These are phyloP conservation scores for Eudorina sp. DNA, from an alignment of 139 green algal genomes.

Conservation along the genomic window DNA sequence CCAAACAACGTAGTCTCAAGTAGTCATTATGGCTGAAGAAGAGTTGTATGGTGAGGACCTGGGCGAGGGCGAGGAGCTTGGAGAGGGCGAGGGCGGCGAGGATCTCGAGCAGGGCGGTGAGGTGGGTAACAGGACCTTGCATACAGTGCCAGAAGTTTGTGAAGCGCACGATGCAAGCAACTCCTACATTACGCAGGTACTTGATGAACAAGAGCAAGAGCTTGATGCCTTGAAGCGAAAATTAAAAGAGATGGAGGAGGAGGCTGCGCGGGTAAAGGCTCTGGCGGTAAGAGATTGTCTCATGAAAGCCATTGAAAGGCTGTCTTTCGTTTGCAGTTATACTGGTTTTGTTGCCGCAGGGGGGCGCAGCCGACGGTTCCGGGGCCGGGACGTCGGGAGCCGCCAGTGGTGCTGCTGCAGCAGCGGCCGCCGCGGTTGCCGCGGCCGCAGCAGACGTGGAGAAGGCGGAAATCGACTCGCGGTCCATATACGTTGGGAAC, in stretches of 20 bases:
- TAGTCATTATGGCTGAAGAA: conserved; percentile 25
- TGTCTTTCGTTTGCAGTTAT: background rate
- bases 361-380: background rate
- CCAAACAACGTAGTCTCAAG: too few relatives aligned
- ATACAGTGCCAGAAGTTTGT: too few relatives aligned
- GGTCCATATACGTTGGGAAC: conserved; percentile 94
- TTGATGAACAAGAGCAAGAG: conserved; percentile 72
- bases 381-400: conserved; percentile 2
- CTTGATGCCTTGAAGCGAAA: conserved; percentile 91
- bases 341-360: conserved; percentile 1
- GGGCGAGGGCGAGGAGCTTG: conserved; percentile 43
- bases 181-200: background rate
- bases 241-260: conserved; percentile 94
- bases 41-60: conserved; percentile 47
- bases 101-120: conserved; percentile 24
- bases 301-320: too few relatives aligned
- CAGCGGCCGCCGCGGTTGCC: conserved; percentile 22
- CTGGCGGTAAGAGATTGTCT: conserved; percentile 83
- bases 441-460: conserved; percentile 50
- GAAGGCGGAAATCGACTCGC: conserved; percentile 89
- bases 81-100: conserved; percentile 23
- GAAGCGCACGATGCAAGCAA: background rate
- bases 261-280: conserved; percentile 87
- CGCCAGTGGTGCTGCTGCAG: conserved; percentile 23
- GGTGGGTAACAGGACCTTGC: background rate